These are phyloP conservation scores for Scedosporium minutisporum DNA, from an alignment of 2,329 filamentous ascomycete species.

Conservation along the genomic window DNA sequence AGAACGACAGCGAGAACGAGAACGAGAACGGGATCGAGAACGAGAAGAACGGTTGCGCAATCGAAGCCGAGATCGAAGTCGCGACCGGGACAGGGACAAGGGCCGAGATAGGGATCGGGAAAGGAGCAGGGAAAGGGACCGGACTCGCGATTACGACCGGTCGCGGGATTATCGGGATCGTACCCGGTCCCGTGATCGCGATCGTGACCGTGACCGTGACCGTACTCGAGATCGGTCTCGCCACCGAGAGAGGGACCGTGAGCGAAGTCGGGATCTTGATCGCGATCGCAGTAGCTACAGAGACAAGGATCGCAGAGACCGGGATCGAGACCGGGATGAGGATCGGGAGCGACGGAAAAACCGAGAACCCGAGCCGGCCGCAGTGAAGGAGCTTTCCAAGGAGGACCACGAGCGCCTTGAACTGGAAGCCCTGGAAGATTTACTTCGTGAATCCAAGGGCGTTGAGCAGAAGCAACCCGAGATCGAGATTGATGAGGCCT, in stretches of 20 bases:
- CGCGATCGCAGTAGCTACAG: conserved; percentile 19
- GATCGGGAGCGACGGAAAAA: conserved; percentile 18
- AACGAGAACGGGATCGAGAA: conserved; percentile 26
- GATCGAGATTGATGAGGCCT: conserved; percentile 44
- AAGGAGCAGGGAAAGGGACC: conserved; percentile 16
- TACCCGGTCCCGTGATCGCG: conserved; percentile 16
- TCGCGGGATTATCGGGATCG: conserved; percentile 16
- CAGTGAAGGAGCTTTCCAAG: conserved; percentile 45
- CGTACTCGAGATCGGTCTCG: conserved; percentile 23
- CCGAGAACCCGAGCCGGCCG: conserved; percentile 26
- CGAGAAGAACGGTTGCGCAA: conserved; percentile 29
- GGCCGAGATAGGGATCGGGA: conserved; percentile 23
- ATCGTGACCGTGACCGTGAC: conserved; percentile 26
- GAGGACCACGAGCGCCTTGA: conserved; percentile 50
- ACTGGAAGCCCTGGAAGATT: conserved; percentile 46
- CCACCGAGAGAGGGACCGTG: conserved; percentile 17
- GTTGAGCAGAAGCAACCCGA: conserved; percentile 39
- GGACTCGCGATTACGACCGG: conserved; percentile 25
- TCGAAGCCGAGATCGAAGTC: conserved; percentile 21
- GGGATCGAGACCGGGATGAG: conserved; percentile 19
- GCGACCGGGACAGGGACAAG: conserved; percentile 25
- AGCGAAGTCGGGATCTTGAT: conserved; percentile 21
- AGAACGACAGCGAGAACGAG: conserved; percentile 40
- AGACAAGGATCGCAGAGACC: conserved; percentile 18
- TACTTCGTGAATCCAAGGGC: conserved; percentile 49